These are phyloP conservation scores for Termitomyces sp. DNA, from an alignment of 768 basidiomycete genomes.

Conservation along the genomic window DNA sequence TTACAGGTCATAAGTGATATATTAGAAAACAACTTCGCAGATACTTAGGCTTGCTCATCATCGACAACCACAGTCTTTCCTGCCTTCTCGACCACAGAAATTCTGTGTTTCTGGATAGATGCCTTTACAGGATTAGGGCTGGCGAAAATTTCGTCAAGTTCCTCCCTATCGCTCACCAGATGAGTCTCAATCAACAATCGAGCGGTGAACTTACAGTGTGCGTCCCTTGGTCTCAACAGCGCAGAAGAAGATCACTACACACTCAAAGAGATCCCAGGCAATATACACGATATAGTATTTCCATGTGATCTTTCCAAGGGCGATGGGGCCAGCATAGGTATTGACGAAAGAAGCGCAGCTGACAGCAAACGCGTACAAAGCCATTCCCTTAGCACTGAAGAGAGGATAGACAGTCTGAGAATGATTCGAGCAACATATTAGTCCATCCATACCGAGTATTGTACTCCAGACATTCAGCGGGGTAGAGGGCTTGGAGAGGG, in stretches of 20 bases:
- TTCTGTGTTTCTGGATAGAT: slow-evolving; percentile 32
- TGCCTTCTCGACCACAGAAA: slow-evolving; percentile 32
- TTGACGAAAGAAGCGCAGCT: slow-evolving; percentile 43
- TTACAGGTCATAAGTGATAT: background rate
- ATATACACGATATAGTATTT: slow-evolving; percentile 36
- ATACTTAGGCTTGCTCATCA: slow-evolving; percentile 9
- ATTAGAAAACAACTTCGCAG: background rate
- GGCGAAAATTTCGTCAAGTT: slow-evolving; percentile 35
- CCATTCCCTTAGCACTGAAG: slow-evolving; percentile 54
- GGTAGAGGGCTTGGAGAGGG: slow-evolving; percentile 53
- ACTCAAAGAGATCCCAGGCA: slow-evolving; percentile 35
- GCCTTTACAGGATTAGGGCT: slow-evolving; percentile 32
- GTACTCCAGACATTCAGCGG: slow-evolving; percentile 49
- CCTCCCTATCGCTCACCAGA: slow-evolving; percentile 24
- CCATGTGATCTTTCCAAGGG: slow-evolving; percentile 29
- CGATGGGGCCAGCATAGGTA: slow-evolving; percentile 42
- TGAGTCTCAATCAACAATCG: background rate
- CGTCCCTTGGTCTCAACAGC: slow-evolving; percentile 39
- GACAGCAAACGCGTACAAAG: slow-evolving; percentile 40
- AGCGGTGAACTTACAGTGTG: slow-evolving; percentile 27
- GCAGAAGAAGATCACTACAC: slow-evolving; percentile 29
- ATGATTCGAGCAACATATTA: background rate
- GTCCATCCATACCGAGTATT: slow-evolving; percentile 34
- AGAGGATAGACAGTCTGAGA: background rate
- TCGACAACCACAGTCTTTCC: slow-evolving; percentile 19